Percentiles rank a stretch among this genome's conserved stretches.
phyloP scores from a whole-genome alignment of 176 grass and related monocot species.

The Carex parvula region DNA sequence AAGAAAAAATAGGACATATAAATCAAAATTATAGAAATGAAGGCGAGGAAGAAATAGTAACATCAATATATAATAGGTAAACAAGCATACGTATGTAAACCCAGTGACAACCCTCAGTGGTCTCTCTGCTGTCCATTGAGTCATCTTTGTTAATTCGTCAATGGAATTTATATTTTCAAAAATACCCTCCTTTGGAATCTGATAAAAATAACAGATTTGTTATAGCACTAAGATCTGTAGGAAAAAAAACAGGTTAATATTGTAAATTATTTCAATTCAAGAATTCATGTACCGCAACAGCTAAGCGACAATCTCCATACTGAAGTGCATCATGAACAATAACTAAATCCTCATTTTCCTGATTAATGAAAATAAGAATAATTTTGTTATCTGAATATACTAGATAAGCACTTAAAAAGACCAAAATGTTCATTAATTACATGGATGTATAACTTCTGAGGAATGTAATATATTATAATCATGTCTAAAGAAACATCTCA shows the following conservation, averaged over 20 bases:
- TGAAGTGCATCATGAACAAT: conserved; percentile 90
- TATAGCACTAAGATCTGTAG: conserved; percentile 16
- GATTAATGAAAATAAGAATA: conserved; percentile 20
- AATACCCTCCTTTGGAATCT: conserved; percentile 92
- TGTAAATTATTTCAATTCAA: conserved; percentile 10
- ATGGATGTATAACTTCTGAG: neutral
- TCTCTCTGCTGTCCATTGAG: conserved; percentile 76
- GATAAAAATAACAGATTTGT: conserved; percentile 27
- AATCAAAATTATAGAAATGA: conserved; percentile 22
- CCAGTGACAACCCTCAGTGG: conserved; percentile 82
- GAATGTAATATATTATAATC: neutral
- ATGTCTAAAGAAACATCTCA: neutral
- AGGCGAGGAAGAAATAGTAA: neutral
- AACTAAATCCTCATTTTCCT: conserved; percentile 81
- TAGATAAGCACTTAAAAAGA: conserved; percentile 15
- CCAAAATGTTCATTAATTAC: neutral
- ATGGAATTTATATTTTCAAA: conserved; percentile 82
- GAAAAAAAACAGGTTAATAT: neutral
- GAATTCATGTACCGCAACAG: conserved; percentile 68
- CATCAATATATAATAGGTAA: conserved; percentile 25
- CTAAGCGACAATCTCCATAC: conserved; percentile 69
- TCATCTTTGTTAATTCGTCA: conserved; percentile 71
- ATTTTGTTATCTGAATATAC: neutral
- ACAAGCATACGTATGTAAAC: conserved; percentile 72
- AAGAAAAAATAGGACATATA: conserved; percentile 30